Evolutionary conservation across 2,329 filamentous ascomycete genomes (phyloP).

Genomic region (Fulvia fulva): DNA sequence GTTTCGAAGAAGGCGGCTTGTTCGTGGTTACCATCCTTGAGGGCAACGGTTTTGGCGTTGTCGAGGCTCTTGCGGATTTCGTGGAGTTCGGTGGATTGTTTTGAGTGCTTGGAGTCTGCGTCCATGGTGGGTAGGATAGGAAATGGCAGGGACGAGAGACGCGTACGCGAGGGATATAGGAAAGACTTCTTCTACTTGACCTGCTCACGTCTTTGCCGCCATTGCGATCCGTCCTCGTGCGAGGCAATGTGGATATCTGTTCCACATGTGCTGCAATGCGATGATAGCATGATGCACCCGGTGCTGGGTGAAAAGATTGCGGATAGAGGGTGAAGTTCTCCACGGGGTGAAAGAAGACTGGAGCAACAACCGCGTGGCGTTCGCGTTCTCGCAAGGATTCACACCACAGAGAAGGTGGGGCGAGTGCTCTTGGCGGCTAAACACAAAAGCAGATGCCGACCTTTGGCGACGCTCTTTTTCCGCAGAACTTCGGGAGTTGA

Average conservation of each 20-base stretch:
- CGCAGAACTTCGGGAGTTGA: not conserved
- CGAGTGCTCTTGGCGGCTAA: not conserved
- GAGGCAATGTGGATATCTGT: not conserved
- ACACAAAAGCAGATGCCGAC: not conserved
- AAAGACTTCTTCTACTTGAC: constrained; percentile 1
- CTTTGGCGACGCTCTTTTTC: not conserved
- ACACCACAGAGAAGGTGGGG: not conserved
- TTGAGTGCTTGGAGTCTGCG: not conserved
- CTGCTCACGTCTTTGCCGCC: constrained; percentile 2
- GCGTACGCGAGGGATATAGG: not conserved
- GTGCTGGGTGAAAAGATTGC: constrained; percentile 1
- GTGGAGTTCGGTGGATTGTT: constrained; percentile 3
- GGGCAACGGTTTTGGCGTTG: not conserved
- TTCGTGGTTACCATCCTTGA: not conserved
- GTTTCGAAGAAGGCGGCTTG: constrained; percentile 6
- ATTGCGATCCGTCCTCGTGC: not conserved
- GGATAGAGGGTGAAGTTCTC: not conserved
- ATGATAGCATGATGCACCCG: not conserved
- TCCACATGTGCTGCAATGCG: not conserved
- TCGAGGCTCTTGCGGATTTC: constrained; percentile 8
- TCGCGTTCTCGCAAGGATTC: not conserved
- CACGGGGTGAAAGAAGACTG: constrained; percentile 8
- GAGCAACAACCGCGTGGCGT: not conserved
- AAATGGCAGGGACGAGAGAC: not conserved
- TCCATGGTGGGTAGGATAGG: constrained; percentile 1